phyloP scores from a whole-genome alignment of 352 stramenopile species.

The Halophytophthora batemanensis region DNA sequence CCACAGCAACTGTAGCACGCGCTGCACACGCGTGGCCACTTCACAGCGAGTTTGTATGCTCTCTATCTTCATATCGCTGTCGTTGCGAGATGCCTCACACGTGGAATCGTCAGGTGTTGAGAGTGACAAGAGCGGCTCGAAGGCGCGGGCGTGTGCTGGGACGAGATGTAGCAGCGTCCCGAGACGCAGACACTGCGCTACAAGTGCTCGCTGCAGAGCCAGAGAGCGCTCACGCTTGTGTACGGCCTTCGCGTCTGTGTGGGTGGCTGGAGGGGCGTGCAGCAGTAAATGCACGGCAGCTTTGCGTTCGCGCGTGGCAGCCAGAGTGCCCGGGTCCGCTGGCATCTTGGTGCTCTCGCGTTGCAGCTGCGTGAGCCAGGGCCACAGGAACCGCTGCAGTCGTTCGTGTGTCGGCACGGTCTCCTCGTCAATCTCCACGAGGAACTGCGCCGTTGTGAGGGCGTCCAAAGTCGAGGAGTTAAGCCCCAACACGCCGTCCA shows the following conservation, averaged over 20 bases:
- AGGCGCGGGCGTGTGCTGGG: conserved; percentile 20
- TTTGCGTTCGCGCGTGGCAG: conserved; percentile 15
- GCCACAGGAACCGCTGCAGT: conserved; percentile 52
- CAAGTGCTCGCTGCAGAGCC: conserved; percentile 44
- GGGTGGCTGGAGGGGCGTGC: conserved; percentile 11
- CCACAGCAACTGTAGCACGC: conserved; percentile 52
- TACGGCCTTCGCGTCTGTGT: conserved; percentile 17
- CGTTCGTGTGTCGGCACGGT: conserved; percentile 31
- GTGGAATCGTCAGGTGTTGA: neutral
- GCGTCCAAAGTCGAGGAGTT: neutral
- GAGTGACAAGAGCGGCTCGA: conserved; percentile 6
- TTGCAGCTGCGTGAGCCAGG: conserved; percentile 38
- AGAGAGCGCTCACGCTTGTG: conserved; percentile 30
- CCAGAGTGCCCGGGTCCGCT: neutral
- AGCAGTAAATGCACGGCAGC: conserved; percentile 41
- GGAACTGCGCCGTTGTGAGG: conserved; percentile 51
- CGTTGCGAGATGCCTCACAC: neutral
- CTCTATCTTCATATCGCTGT: conserved; percentile 12
- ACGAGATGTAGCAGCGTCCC: conserved; percentile 42
- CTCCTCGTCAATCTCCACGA: conserved; percentile 41
- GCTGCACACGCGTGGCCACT: conserved; percentile 40
- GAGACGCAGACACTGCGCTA: conserved; percentile 31
- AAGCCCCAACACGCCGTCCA: conserved; percentile 17
- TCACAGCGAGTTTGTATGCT: conserved; percentile 19
- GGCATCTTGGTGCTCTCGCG: conserved; percentile 14